phyloP scores from a whole-genome alignment of 2,329 filamentous ascomycete species.

The Zopfia rhizophila region DNA sequence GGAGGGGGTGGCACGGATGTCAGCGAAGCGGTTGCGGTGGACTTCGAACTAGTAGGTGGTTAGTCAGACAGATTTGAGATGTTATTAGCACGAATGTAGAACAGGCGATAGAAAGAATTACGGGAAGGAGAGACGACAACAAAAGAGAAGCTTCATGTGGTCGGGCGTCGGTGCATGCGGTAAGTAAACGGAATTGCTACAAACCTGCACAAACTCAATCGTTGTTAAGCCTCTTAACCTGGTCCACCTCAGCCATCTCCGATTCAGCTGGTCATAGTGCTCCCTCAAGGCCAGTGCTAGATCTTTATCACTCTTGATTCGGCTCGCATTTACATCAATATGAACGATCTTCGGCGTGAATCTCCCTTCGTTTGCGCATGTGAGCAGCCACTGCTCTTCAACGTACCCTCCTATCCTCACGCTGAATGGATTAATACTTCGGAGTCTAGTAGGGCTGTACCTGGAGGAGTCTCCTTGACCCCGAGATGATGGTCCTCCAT shows the following conservation, averaged over 20 bases:
- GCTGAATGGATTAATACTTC: slow-evolving; percentile 36
- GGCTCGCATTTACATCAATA: slow-evolving; percentile 45
- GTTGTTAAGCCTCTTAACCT: slow-evolving; percentile 48
- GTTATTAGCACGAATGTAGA: not conserved
- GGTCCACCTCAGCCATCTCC: slow-evolving; percentile 42
- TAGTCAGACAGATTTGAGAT: not conserved
- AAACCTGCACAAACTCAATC: slow-evolving; percentile 51
- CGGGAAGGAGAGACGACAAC: not conserved
- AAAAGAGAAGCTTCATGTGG: no score
- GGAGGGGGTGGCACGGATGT: slow-evolving; percentile 50
- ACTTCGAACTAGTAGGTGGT: slow-evolving; percentile 43
- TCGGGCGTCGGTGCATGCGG: no score
- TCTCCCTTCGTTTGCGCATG: slow-evolving; percentile 51
- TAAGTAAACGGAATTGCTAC: no score
- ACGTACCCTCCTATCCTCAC: slow-evolving; percentile 30
- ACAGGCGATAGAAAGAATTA: not conserved
- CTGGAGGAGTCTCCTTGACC: slow-evolving; percentile 29
- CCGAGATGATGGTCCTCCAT: slow-evolving; percentile 33
- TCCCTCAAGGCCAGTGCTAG: slow-evolving; percentile 45
- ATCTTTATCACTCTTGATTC: slow-evolving; percentile 48
- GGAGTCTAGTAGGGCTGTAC: slow-evolving; percentile 36
- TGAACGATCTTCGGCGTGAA: slow-evolving; percentile 51
- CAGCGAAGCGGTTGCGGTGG: slow-evolving; percentile 53
- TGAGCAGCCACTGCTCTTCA: slow-evolving; percentile 49
- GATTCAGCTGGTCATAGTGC: slow-evolving; percentile 48